Conservation (phyloP, 2,329 filamentous ascomycete genomes). For the Aspergillus arachidicola region DNA sequence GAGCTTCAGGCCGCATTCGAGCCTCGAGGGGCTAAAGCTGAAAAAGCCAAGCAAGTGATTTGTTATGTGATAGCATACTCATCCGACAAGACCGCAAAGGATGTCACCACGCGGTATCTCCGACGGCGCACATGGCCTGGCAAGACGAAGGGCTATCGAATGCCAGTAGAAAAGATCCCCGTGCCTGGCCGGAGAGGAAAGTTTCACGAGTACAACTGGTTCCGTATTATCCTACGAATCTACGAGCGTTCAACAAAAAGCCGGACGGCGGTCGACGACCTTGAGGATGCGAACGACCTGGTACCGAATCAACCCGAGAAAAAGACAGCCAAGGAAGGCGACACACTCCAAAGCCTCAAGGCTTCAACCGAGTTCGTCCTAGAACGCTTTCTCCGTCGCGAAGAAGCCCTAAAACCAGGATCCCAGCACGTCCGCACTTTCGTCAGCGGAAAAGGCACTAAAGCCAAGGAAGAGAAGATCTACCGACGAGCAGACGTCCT, state of each 20-base stretch:
- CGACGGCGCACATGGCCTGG: slow-evolving; percentile 81
- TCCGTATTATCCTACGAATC: slow-evolving; percentile 74
- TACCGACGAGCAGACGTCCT: slow-evolving; percentile 79
- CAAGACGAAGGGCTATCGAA: slow-evolving; percentile 81
- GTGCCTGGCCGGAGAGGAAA: slow-evolving; percentile 76
- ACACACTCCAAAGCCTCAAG: slow-evolving; percentile 88
- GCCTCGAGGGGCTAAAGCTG: slow-evolving; percentile 78
- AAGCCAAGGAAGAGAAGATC: slow-evolving; percentile 75
- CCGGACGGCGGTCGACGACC: slow-evolving; percentile 71
- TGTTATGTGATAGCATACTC: slow-evolving; percentile 86
- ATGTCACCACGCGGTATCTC: slow-evolving; percentile 90
- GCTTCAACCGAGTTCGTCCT: slow-evolving; percentile 82
- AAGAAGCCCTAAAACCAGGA: slow-evolving; percentile 77
- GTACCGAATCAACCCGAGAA: slow-evolving; percentile 72
- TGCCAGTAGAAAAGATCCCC: slow-evolving; percentile 77
- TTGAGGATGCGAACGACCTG: slow-evolving; percentile 78
- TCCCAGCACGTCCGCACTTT: slow-evolving; percentile 75
- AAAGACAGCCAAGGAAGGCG: slow-evolving; percentile 71
- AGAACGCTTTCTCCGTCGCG: slow-evolving; percentile 81
- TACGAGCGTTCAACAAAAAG: slow-evolving; percentile 61
- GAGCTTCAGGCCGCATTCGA: slow-evolving; percentile 77
- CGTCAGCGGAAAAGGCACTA: slow-evolving; percentile 71
- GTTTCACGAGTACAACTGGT: slow-evolving; percentile 85
- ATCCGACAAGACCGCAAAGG: slow-evolving; percentile 84
- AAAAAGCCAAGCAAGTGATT: slow-evolving; percentile 85